Percentiles rank a stretch among this genome's conserved stretches.
Evolutionary conservation across 768 basidiomycete species (phyloP).

Genomic region (Suillus variegatus): DNA sequence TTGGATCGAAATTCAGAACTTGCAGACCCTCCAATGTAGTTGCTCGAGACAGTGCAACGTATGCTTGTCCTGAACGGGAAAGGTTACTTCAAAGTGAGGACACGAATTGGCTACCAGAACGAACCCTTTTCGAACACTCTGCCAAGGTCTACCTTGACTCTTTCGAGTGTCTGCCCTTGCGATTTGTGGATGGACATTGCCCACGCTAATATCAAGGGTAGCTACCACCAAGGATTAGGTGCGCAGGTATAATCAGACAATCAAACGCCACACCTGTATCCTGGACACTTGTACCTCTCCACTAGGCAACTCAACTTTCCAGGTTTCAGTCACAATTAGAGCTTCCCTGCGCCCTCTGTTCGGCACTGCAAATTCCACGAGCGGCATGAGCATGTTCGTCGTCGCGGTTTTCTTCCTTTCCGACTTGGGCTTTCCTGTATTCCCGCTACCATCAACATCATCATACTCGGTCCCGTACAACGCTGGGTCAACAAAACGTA

Average conservation of each 20-base stretch:
- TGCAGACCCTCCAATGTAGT: constrained; percentile 85
- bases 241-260: background rate
- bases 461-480: constrained; percentile 46
- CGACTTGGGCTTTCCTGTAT: constrained; percentile 33
- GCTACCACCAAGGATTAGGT: constrained; percentile 37
- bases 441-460: constrained; percentile 34
- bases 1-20: constrained; percentile 74
- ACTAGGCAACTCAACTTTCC: constrained; percentile 87
- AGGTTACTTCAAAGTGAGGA: constrained; percentile 9
- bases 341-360: constrained; percentile 54
- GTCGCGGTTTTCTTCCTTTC: constrained; percentile 23
- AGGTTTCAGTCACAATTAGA: constrained; percentile 68
- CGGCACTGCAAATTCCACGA: constrained; percentile 76
- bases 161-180: constrained; percentile 94
- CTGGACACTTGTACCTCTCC: constrained; percentile 83
- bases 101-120: constrained; percentile 11
- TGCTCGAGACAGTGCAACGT: constrained; percentile 88
- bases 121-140: constrained; percentile 91
- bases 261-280: constrained; percentile 59
- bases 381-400: constrained; percentile 52
- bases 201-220: constrained; percentile 91
- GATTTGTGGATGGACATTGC: constrained; percentile 99
- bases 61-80: constrained; percentile 70
- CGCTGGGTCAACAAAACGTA: constrained; percentile 66
- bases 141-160: constrained; percentile 92